phyloP scores from a whole-genome alignment of 306 rosid genomes.

The Trifolium dubium region DNA sequence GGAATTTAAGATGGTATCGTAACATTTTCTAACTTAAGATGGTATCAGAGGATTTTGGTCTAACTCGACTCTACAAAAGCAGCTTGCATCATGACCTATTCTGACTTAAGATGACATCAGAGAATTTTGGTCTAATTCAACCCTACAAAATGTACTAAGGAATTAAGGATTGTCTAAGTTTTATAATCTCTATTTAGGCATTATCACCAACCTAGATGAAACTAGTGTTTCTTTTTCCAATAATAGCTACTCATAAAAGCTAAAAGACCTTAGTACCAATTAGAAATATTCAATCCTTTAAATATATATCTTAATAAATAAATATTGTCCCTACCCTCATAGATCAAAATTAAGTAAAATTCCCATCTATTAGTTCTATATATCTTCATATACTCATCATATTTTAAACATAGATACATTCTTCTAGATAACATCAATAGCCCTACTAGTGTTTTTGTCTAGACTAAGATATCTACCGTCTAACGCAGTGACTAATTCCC shows the following conservation, averaged over 20 bases:
- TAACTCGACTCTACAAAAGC: not conserved
- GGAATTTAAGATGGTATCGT: not conserved
- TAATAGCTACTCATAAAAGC: too few relatives aligned
- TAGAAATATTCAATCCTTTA: conserved; percentile 28
- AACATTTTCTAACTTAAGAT: not conserved
- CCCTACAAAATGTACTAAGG: not conserved
- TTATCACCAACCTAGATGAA: not conserved
- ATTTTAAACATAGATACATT: conserved; percentile 6
- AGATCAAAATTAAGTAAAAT: not conserved
- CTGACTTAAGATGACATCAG: not conserved
- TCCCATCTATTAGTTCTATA: conserved; percentile 16
- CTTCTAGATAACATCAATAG: not conserved
- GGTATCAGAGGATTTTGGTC: not conserved
- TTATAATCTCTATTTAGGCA: not conserved
- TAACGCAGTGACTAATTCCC: too few relatives aligned
- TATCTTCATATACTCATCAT: conserved; percentile 11
- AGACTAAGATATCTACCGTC: too few relatives aligned
- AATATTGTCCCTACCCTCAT: conserved; percentile 33
- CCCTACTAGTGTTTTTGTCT: too few relatives aligned
- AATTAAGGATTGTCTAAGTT: not conserved
- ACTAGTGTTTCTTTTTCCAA: not conserved
- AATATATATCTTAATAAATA: conserved; percentile 27
- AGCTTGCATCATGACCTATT: not conserved
- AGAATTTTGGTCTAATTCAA: not conserved
- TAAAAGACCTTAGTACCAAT: not conserved